These are phyloP conservation scores for Clavaria fumosa DNA, from an alignment of 768 basidiomycete genomes.

Conservation along the genomic window DNA sequence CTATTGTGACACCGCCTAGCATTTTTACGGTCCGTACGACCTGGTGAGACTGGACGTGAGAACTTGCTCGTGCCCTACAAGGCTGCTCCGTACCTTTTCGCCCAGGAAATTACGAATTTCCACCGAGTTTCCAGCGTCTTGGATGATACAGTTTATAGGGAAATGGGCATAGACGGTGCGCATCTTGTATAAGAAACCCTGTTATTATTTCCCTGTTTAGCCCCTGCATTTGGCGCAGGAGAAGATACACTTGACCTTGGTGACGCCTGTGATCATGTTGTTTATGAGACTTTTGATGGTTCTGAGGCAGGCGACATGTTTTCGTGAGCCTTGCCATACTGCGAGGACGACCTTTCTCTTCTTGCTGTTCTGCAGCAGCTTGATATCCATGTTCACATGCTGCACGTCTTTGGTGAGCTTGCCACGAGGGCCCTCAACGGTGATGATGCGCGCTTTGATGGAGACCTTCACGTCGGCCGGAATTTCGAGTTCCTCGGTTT, in stretches of 20 bases:
- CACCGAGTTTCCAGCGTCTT: constrained; percentile 49
- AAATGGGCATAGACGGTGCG: constrained; percentile 99
- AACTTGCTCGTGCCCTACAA: too few species aligned
- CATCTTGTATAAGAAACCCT: constrained; percentile 99
- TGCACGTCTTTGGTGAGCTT: constrained; percentile 84
- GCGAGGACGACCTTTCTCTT: constrained; percentile 72
- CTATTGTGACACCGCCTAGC: constrained; percentile 72
- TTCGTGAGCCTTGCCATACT: constrained; percentile 96
- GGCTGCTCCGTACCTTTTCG: constrained; percentile 76
- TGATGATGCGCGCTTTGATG: constrained; percentile 86
- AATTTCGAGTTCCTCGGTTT: constrained; percentile 85
- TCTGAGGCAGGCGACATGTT: constrained; percentile 96
- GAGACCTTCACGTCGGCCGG: constrained; percentile 73
- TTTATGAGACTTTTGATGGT: constrained; percentile 90
- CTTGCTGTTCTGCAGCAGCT: constrained; percentile 67
- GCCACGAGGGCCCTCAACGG: constrained; percentile 86
- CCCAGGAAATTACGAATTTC: constrained; percentile 95
- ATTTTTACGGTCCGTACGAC: constrained; percentile 85
- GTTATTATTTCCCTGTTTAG: too few species aligned
- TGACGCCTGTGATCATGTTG: constrained; percentile 98
- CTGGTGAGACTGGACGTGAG: too few species aligned
- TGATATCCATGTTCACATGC: constrained; percentile 90
- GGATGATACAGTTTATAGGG: constrained; percentile 97
- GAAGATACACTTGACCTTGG: constrained; percentile 78
- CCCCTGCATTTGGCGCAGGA: too few species aligned